Conservation (phyloP, 2,329 filamentous ascomycete genomes). For the Botrytis deweyae region DNA sequence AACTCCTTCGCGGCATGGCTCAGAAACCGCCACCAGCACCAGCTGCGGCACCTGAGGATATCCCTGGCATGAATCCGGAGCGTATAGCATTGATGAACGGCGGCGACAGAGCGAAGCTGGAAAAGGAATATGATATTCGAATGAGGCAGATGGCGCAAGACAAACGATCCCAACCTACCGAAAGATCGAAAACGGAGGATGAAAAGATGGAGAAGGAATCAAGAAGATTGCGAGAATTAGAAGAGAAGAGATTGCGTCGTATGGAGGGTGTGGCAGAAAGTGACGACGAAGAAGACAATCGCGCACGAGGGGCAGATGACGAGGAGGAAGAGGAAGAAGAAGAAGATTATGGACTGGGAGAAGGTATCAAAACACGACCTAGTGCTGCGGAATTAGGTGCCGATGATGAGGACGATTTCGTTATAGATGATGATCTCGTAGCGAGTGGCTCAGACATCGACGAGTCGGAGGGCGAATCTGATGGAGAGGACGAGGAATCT, state of each 20-base stretch:
- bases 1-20: constrained; percentile 62
- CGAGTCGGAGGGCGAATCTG: constrained; percentile 50
- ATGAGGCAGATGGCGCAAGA: constrained; percentile 82
- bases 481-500: constrained; percentile 44
- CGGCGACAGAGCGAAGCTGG: constrained; percentile 64
- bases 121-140: constrained; percentile 84
- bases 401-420: constrained; percentile 92
- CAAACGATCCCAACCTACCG: constrained; percentile 77
- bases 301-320: not conserved
- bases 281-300: constrained; percentile 54
- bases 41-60: constrained; percentile 35
- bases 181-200: constrained; percentile 88
- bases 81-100: constrained; percentile 59
- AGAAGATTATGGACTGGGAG: constrained; percentile 60
- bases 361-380: constrained; percentile 54
- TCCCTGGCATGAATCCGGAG: constrained; percentile 60
- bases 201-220: constrained; percentile 79
- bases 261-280: constrained; percentile 83
- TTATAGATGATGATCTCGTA: constrained; percentile 84
- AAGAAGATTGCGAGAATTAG: constrained; percentile 72
- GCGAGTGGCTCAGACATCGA: constrained; percentile 76
- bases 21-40: constrained; percentile 46
- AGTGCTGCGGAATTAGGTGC: constrained; percentile 62
- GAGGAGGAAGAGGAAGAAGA: constrained; percentile 52
- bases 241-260: constrained; percentile 75